Base-by-base conservation (phyloP, 139 green algal genomes). In the Choricystis sp. region DNA sequence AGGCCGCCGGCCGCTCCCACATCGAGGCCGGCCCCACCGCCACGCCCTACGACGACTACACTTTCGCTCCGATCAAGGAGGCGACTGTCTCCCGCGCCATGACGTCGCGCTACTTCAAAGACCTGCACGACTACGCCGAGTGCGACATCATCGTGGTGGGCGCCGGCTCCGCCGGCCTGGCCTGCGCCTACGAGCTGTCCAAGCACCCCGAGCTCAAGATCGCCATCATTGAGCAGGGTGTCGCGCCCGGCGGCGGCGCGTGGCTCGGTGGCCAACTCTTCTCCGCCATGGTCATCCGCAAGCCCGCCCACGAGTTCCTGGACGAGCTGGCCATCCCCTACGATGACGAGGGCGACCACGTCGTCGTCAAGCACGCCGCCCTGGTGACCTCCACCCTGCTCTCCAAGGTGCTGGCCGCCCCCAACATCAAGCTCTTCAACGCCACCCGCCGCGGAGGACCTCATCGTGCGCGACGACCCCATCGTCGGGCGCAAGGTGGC, bases 371-470 rank as follows among this genome's bases (percentile, higher is more conserved):
- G 75, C 91, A 97, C 69, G 91, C 91, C 60, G 85, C 91, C 27
- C 82, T 95, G 29, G 80, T 94, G 64, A 97, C 91, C 24, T 90
- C 88, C 59, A 97, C 86, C 27, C 75, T 98, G 27, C 81, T 97
- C 70, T 83, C 79, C 67, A 88, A 95, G 72, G 91, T 97, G 26
- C 81, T 97, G 30, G 67, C 75, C 57, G 78, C 83, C 19, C 84
- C 85, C 67, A 97, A 97, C 70, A 78, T 98, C 56, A 97, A 96
- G 82, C 85, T 98, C 3, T 98, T 97, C 88, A 98, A 98, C 75
- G 91, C 91, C 14, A 88, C 83, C n/a, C 1, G 85, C 85, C 3
- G 72, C 60, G 9, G 78, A 85, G 70, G 79, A 86, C 64, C 81
- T 90, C 59, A 75, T 90, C 22, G 81, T 89, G 29, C 70, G 78